Evolutionary conservation across 1,139 yeast genomes (phyloP).

Genomic region (Zygoascus meyerae): DNA sequence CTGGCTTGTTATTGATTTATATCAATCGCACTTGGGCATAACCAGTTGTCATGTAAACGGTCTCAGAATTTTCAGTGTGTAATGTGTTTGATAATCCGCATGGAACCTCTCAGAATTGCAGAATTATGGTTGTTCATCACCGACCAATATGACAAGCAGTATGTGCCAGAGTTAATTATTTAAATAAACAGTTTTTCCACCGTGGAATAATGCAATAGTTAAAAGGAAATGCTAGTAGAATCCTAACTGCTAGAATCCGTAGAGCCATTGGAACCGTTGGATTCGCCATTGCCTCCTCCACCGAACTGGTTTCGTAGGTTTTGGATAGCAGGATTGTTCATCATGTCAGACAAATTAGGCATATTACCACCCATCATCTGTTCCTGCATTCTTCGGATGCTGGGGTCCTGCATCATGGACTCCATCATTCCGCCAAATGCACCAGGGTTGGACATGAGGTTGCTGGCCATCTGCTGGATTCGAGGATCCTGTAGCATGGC

Average conservation of each 20-base stretch:
- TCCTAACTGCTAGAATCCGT: not conserved
- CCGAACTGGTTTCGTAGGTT: constrained; percentile 38
- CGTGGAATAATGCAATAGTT: no score
- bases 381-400: constrained; percentile 17
- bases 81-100: constrained; percentile 16
- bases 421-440: constrained; percentile 7
- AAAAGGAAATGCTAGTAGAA: no score
- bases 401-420: constrained; percentile 5
- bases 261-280: not conserved
- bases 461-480: constrained; percentile 20
- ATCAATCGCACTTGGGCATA: not conserved
- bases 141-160: constrained; percentile 13
- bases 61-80: constrained; percentile 15
- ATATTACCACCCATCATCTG: constrained; percentile 30
- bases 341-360: constrained; percentile 61
- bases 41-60: not conserved
- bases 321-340: constrained; percentile 75
- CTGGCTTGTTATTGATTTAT: not conserved
- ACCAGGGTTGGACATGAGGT: constrained; percentile 65
- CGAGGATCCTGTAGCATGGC: constrained; percentile 68
- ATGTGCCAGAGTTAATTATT: not conserved
- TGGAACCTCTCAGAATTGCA: constrained; percentile 24
- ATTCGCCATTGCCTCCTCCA: not conserved
- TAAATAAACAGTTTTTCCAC: no score
- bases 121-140: constrained; percentile 23